Evolutionary conservation across 176 grass and related monocot genomes (phyloP).

Genomic region (Oryza punctata): DNA sequence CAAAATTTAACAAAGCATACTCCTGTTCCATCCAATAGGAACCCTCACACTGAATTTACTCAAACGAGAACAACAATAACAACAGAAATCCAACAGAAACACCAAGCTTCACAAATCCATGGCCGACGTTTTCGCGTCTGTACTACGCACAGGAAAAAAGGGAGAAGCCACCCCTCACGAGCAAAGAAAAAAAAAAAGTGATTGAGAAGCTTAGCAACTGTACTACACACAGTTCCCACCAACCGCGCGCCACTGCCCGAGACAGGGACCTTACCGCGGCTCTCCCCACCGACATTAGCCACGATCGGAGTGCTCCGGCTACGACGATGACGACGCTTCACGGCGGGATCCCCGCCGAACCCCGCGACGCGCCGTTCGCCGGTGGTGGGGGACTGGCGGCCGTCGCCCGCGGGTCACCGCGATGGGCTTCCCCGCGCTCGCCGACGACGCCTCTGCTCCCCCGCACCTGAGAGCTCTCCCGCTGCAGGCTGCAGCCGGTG

Average conservation of each 20-base stretch:
- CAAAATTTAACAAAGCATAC: conserved; percentile 24
- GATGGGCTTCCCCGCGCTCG: not conserved
- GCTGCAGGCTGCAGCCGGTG: not conserved
- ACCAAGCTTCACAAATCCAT: not conserved
- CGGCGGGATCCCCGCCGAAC: conserved; percentile 11
- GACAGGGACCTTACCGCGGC: conserved; percentile 50
- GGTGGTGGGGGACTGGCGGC: not conserved
- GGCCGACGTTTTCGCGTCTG: conserved; percentile 24
- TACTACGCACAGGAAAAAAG: conserved; percentile 21
- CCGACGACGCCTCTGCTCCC: conserved; percentile 26
- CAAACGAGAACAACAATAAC: not conserved
- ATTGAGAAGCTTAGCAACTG: conserved; percentile 19
- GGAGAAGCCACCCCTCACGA: conserved; percentile 1
- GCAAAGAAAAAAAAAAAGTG: conserved; percentile 39
- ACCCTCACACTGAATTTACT: not conserved
- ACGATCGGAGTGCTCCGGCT: not conserved
- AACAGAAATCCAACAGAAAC: conserved; percentile 9
- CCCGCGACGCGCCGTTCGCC: not conserved
- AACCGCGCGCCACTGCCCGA: conserved; percentile 42
- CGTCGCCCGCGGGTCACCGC: too few species aligned
- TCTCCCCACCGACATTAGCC: conserved; percentile 44
- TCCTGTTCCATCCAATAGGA: conserved; percentile 36
- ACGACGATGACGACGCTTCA: not conserved
- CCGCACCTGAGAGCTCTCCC: not conserved
- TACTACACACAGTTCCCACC: conserved; percentile 40